Percentiles rank a stretch among this genome's conserved stretches.
Evolutionary conservation across 768 basidiomycete genomes (phyloP).

Genomic region (Suillus paluster): DNA sequence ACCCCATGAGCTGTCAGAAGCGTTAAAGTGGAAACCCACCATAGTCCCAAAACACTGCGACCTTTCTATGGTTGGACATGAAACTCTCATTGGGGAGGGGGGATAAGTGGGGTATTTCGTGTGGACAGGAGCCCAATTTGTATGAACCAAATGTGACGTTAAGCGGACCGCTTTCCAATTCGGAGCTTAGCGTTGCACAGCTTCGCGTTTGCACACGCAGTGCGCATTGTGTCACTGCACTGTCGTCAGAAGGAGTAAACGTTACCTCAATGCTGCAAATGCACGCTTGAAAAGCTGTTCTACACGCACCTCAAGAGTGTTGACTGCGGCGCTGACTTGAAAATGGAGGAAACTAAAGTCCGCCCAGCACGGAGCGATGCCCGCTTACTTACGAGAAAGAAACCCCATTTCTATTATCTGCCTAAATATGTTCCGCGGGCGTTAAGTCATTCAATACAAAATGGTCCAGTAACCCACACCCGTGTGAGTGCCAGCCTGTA

Average conservation of each 20-base stretch:
- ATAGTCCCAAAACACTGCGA: constrained; percentile 49
- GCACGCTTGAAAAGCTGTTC: not conserved
- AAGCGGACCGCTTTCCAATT: constrained; percentile 13
- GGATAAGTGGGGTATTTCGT: not conserved
- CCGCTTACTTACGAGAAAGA: not conserved
- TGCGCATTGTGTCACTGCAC: not conserved
- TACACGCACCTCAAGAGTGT: not conserved
- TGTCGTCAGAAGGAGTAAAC: not conserved
- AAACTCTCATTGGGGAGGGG: constrained; percentile 10
- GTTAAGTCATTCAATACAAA: constrained; percentile 1
- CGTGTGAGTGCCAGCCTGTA: not conserved
- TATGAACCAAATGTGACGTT: constrained; percentile 19
- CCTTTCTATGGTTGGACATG: constrained; percentile 42
- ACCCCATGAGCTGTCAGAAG: constrained; percentile 10
- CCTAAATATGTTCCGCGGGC: not conserved
- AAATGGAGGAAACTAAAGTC: not conserved
- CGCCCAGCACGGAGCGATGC: not conserved
- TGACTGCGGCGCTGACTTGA: not conserved
- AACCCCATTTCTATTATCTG: not conserved
- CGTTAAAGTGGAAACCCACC: constrained; percentile 22
- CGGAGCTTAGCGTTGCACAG: constrained; percentile 9
- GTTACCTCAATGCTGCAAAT: not conserved
- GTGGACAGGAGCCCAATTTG: constrained; percentile 18
- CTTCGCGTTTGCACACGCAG: not conserved
- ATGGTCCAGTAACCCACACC: not conserved